Percentiles rank a stretch among this genome's conserved stretches.
These are phyloP conservation scores for Prunus kanzakura DNA, from an alignment of 306 rosid genomes.

Conservation along the genomic window DNA sequence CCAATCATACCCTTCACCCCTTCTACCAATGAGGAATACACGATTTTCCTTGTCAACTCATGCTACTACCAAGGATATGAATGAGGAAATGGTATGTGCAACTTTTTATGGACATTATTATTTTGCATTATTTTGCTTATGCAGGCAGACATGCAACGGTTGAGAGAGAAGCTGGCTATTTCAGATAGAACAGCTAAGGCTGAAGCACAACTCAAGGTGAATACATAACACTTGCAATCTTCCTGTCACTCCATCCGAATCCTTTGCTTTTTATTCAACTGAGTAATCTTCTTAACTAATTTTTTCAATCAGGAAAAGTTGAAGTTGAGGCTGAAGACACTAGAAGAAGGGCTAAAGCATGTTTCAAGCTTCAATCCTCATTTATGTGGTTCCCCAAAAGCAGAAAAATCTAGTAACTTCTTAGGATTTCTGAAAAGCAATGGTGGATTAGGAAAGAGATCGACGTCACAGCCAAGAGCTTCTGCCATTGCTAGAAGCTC, in stretches of 20 bases:
- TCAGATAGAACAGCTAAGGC: constrained; percentile 93
- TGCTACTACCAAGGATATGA: background rate
- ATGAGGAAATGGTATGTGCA: background rate
- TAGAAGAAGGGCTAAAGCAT: constrained; percentile 83
- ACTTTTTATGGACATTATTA: background rate
- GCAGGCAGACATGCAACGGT: constrained; percentile 86
- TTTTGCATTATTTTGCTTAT: constrained; percentile 7
- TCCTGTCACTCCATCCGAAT: constrained; percentile 2
- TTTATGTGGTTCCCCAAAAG: constrained; percentile 43
- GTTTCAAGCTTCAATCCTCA: constrained; percentile 42
- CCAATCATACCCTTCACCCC: background rate
- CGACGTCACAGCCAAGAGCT: constrained; percentile 72
- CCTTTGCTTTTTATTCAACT: background rate
- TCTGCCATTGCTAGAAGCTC: constrained; percentile 41
- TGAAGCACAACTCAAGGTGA: constrained; percentile 89
- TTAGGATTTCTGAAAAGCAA: constrained; percentile 61
- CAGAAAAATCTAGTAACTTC: constrained; percentile 56
- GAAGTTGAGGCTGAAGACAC: constrained; percentile 76
- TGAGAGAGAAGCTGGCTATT: constrained; percentile 76
- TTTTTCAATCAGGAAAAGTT: constrained; percentile 61
- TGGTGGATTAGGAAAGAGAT: constrained; percentile 63
- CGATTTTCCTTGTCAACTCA: background rate
- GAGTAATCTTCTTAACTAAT: background rate
- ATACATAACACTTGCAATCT: constrained; percentile 4
- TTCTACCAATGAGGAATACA: background rate